Percentiles rank a stretch among this genome's conserved stretches.
These are phyloP conservation scores for Heliocybe sulcata DNA, from an alignment of 1,284 basidiomycete genomes.

Conservation along the genomic window DNA sequence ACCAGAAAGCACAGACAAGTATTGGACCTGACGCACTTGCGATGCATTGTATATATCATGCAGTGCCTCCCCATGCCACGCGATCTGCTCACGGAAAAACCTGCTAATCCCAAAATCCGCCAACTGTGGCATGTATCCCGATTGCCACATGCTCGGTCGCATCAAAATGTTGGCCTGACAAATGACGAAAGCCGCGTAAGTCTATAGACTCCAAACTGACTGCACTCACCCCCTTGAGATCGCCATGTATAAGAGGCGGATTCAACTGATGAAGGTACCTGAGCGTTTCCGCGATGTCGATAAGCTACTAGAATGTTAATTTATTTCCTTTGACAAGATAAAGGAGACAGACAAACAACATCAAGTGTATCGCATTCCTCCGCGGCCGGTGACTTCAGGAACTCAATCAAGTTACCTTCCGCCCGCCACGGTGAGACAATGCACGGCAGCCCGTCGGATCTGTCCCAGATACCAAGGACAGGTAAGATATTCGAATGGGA, in stretches of 20 bases:
- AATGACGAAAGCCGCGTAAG: no score
- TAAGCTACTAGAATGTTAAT: background rate
- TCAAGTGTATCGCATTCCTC: no score
- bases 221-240: background rate
- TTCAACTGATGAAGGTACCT: background rate
- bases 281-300: background rate
- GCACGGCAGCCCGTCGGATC: background rate
- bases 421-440: slow-evolving; percentile 1
- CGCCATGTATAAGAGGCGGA: background rate
- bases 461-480: background rate
- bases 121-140: no score
- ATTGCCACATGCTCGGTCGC: no score
- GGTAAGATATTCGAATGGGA: slow-evolving; percentile 1
- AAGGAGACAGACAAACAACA: no score
- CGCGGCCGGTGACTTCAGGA: background rate
- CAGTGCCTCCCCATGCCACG: no score
- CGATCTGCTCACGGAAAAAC: no score
- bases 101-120: background rate
- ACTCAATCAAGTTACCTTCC: background rate
- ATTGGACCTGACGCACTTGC: no score
- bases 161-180: background rate
- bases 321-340: no score
- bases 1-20: no score
- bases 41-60: no score
- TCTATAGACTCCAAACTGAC: background rate